phyloP scores from a whole-genome alignment of 2,329 filamentous ascomycete genomes.

The Fusarium chuoi region DNA sequence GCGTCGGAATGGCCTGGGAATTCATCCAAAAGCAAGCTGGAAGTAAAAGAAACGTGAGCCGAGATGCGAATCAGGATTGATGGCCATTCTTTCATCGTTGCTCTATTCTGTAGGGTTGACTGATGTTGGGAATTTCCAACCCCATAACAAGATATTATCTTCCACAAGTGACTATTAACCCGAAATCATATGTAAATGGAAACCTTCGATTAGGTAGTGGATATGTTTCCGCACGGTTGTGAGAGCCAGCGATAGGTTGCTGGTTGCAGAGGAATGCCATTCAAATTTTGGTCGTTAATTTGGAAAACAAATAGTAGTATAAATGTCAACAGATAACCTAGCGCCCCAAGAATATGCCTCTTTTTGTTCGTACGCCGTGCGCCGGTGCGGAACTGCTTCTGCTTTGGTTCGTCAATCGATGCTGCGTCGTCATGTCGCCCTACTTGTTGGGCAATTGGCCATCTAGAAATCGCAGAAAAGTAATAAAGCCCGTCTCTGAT shows the following conservation, averaged over 20 bases:
- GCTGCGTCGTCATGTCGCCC: slow-evolving; percentile 48
- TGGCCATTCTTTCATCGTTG: background rate
- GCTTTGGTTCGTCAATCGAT: slow-evolving; percentile 48
- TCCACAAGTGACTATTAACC: background rate
- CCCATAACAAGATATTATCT: background rate
- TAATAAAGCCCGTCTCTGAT: slow-evolving; percentile 36
- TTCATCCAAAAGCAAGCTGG: background rate
- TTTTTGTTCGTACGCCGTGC: slow-evolving; percentile 54
- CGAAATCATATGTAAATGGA: background rate
- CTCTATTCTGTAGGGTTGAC: background rate
- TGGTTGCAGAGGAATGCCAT: slow-evolving; percentile 19
- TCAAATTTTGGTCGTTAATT: slow-evolving; percentile 37
- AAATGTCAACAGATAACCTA: slow-evolving; percentile 51
- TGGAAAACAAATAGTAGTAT: slow-evolving; percentile 43
- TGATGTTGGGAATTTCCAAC: background rate
- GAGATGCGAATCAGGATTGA: background rate
- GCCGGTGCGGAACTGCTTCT: slow-evolving; percentile 50
- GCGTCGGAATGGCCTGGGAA: slow-evolving; percentile 1
- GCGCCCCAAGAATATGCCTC: slow-evolving; percentile 52
- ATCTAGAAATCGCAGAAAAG: slow-evolving; percentile 44
- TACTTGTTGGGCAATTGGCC: slow-evolving; percentile 40
- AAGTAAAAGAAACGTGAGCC: background rate
- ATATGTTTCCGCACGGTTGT: slow-evolving; percentile 1
- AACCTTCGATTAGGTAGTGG: background rate
- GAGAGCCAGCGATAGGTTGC: background rate